Evolutionary conservation across 768 basidiomycete species (phyloP).

Genomic region (Tephrocybe rancida): DNA sequence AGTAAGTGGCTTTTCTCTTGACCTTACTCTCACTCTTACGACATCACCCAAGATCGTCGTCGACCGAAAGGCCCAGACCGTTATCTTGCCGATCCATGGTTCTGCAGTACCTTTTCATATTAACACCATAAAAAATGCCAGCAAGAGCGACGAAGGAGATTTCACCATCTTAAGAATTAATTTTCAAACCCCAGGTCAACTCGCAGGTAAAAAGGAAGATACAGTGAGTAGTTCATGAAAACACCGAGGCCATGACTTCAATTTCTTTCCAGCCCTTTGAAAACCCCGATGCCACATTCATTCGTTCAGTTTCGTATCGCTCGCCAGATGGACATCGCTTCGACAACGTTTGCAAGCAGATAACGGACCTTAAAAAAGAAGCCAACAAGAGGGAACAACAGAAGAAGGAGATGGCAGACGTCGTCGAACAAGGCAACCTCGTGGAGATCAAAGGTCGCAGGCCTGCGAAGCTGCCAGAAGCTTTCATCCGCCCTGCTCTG

Average conservation of each 20-base stretch:
- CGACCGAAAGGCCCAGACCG: constrained; percentile 87
- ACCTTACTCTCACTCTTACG: neutral
- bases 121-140: constrained; percentile 96
- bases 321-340: constrained; percentile 90
- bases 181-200: constrained; percentile 97
- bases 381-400: constrained; percentile 97
- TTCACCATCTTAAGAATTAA: constrained; percentile 95
- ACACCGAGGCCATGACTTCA: neutral
- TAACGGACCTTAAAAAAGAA: constrained; percentile 94
- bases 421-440: constrained; percentile 91
- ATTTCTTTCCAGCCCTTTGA: constrained; percentile 75
- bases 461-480: constrained; percentile 86
- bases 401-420: constrained; percentile 98
- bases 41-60: constrained; percentile 71
- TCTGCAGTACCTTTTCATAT: constrained; percentile 98
- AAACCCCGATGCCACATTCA: constrained; percentile 94
- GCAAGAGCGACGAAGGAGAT: constrained; percentile 96
- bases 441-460: constrained; percentile 88
- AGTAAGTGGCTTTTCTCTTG: constrained; percentile 45
- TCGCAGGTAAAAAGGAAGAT: constrained; percentile 98
- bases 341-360: constrained; percentile 85
- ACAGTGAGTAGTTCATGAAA: constrained; percentile 53
- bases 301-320: constrained; percentile 93
- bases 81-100: constrained; percentile 91
- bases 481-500: constrained; percentile 90